A percentile compares a stretch with the other conserved stretches of the same genome.
Evolutionary conservation across 2,329 filamentous ascomycete species (phyloP).

Genomic region (Diaporthe vexans): DNA sequence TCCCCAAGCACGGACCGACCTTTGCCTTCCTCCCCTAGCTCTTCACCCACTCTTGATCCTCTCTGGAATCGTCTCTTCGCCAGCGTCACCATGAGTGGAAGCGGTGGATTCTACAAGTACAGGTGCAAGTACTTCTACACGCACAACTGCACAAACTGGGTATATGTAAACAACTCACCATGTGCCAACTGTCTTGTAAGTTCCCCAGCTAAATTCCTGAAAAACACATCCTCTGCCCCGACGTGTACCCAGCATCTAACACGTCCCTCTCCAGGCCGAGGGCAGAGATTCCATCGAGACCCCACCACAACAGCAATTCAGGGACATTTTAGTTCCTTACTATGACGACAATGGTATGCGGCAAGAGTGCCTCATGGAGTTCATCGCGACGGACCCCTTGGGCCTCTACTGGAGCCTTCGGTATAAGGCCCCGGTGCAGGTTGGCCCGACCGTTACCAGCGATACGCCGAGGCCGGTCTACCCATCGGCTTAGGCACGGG

Average conservation of each 20-base stretch:
- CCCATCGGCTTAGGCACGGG: conserved; percentile 9
- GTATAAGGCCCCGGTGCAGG: conserved; percentile 46
- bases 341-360: conserved; percentile 61
- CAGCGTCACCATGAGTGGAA: conserved; percentile 53
- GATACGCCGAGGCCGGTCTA: conserved; percentile 30
- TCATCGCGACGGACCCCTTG: conserved; percentile 54
- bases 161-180: conserved; percentile 61
- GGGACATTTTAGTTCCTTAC: conserved; percentile 61
- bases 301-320: conserved; percentile 49
- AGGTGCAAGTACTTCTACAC: conserved; percentile 65
- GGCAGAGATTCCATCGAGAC: conserved; percentile 61
- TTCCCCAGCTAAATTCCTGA: conserved; percentile 12
- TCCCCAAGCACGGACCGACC: neutral
- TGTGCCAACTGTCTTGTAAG: conserved; percentile 63
- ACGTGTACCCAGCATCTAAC: neutral
- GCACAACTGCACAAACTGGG: conserved; percentile 64
- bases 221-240: too few relatives aligned
- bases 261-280: conserved; percentile 55
- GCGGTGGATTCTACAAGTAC: conserved; percentile 63
- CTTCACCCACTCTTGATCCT: neutral
- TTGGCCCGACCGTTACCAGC: conserved; percentile 29
- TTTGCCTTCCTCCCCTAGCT: neutral
- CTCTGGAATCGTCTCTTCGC: neutral
- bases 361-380: conserved; percentile 61
- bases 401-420: conserved; percentile 56